Evolutionary conservation across 768 basidiomycete genomes (phyloP).

Genomic region (Tricholoma flavovirens): DNA sequence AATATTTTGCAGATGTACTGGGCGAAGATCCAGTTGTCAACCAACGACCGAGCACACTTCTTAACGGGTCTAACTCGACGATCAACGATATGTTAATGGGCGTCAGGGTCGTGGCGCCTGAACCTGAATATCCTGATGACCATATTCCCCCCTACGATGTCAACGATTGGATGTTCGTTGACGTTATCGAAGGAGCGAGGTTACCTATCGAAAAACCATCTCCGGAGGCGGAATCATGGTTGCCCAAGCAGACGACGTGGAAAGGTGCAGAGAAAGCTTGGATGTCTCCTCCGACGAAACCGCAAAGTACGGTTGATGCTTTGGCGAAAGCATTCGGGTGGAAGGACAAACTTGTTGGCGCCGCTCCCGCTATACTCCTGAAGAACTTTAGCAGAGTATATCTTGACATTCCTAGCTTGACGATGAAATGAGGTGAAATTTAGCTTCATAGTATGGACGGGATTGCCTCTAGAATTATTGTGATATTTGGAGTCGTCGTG

Average conservation of each 20-base stretch:
- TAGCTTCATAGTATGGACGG: no score
- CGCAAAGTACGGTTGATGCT: neutral
- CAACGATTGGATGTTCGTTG: neutral
- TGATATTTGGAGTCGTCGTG: no score
- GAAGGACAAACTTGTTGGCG: neutral
- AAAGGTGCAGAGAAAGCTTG: no score
- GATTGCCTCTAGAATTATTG: no score
- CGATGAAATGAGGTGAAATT: neutral
- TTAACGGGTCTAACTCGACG: neutral
- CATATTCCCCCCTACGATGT: neutral
- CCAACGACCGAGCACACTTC: neutral
- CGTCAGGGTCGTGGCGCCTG: neutral
- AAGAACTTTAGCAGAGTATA: neutral
- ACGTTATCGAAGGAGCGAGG: neutral
- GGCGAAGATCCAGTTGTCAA: neutral
- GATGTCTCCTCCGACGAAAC: neutral
- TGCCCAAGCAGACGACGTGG: no score
- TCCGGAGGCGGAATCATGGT: no score
- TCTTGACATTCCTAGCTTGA: neutral
- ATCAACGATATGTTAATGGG: neutral
- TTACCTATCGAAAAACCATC: neutral
- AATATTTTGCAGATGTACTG: neutral
- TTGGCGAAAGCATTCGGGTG: neutral
- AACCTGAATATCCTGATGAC: neutral
- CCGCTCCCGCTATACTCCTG: neutral